These are phyloP conservation scores for Chloranthus sessilifolius DNA, from an alignment of 164 flowering plant species.

Conservation along the genomic window DNA sequence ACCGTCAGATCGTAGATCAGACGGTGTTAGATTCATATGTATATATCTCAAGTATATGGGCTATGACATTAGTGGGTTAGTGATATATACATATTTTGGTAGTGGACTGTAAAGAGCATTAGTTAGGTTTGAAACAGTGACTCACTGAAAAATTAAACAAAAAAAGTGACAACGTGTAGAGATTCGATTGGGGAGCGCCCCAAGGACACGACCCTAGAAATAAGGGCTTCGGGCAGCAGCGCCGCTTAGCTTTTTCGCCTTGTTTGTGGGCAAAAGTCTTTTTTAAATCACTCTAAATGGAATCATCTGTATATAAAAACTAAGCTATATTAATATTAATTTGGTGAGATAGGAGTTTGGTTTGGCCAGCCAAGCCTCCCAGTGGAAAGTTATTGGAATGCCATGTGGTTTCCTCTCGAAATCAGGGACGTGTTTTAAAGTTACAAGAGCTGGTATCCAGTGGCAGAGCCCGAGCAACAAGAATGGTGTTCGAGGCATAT, in stretches of 20 bases:
- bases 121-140: too few relatives aligned
- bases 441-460: not conserved
- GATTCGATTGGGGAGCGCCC: conserved; percentile 47
- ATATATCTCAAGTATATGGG: too few relatives aligned
- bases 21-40: too few relatives aligned
- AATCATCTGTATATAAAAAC: not conserved
- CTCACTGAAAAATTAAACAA: too few relatives aligned
- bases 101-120: too few relatives aligned
- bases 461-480: not conserved
- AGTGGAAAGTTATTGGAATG: conserved; percentile 8
- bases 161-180: conserved; percentile 43
- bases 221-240: conserved; percentile 16
- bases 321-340: not conserved
- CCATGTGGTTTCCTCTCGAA: conserved; percentile 38
- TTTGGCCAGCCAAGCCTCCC: conserved; percentile 3
- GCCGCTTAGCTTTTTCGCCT: conserved; percentile 3
- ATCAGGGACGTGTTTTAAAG: conserved; percentile 21
- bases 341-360: conserved; percentile 3
- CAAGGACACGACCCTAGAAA: conserved; percentile 48
- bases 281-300: conserved; percentile 3
- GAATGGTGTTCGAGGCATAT: not conserved
- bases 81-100: too few relatives aligned
- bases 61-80: too few relatives aligned
- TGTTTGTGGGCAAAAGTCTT: conserved; percentile 4
- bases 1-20: too few relatives aligned